Evolutionary conservation across 305 asterid genomes (phyloP).

Genomic region (Ilex paraguariensis): DNA sequence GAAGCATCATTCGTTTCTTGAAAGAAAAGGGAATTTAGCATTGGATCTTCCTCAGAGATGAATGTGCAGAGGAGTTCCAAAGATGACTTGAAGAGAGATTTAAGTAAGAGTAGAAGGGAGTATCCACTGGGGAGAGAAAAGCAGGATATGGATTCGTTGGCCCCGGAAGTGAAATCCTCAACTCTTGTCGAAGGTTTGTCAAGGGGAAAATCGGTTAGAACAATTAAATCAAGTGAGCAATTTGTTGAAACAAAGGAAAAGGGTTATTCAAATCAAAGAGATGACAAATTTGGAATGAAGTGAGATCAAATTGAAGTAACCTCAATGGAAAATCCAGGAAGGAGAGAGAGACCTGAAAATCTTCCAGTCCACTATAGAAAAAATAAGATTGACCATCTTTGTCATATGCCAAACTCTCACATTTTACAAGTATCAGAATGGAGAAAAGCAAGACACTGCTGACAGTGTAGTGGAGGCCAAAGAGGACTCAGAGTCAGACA

Average conservation of each 20-base stretch:
- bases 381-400: slow-evolving; percentile 15
- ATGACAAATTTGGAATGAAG: slow-evolving; percentile 20
- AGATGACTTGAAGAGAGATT: slow-evolving; percentile 11
- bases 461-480: slow-evolving; percentile 19
- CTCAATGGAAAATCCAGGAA: slow-evolving; percentile 14
- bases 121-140: not conserved
- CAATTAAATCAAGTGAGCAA: slow-evolving; percentile 41
- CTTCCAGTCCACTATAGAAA: slow-evolving; percentile 15
- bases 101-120: slow-evolving; percentile 21
- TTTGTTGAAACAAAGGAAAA: slow-evolving; percentile 20
- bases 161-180: slow-evolving; percentile 33
- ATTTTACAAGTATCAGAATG: slow-evolving; percentile 28
- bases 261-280: slow-evolving; percentile 18
- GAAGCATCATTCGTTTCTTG: slow-evolving; percentile 16
- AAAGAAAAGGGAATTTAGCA: slow-evolving; percentile 23
- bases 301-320: slow-evolving; percentile 20
- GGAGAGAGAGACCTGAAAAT: slow-evolving; percentile 23
- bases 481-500: slow-evolving; percentile 14
- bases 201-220: slow-evolving; percentile 75
- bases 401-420: slow-evolving; percentile 32
- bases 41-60: slow-evolving; percentile 35
- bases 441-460: slow-evolving; percentile 25
- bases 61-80: slow-evolving; percentile 19
- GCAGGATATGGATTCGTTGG: slow-evolving; percentile 15
- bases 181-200: slow-evolving; percentile 30